Evolutionary conservation across 805 yeast species (phyloP), one percentile per base, ranked within the genome.

Genomic region (Metschnikowia bowlesiae): DNA sequence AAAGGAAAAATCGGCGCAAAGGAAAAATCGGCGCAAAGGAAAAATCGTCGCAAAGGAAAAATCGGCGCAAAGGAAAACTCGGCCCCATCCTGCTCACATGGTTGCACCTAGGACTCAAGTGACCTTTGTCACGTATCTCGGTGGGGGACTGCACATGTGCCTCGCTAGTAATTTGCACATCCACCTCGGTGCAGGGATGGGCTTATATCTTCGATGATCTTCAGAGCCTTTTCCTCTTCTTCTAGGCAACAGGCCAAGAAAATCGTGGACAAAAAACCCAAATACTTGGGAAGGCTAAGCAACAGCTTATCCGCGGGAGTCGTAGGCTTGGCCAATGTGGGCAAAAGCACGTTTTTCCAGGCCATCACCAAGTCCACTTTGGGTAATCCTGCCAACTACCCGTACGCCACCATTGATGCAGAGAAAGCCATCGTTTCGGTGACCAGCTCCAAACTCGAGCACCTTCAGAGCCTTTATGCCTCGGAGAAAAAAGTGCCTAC

Each of bases 371-470:
- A 85, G 72, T 89, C 91, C 60, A 89, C 91, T 44, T 75, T 94
- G 59, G 98, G 99, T 55, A 90, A 70, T 75, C 98, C 99, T 50
- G 99, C 98, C 52, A 92, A 92, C 71, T 92, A 91, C 69, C 99
- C 99, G 28, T 92, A 89, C 68, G 99, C 99, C 39, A 92, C 99
- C 50, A 89, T 89, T 67, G 97, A 92, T 61, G 98, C 99, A 48
- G 98, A 94, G 75, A 97, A 92, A 75, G 97, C 98, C 43, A 83
- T 96, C 68, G 96, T 92, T 49, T 82, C 84, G 58, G 98, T 94
- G 53, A 97, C 97, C 62, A 88, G 96, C 53, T 81, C 86, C 54
- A 83, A 96, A 68, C 83, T 94, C 63, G 96, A 92, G 62, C 80
- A 77, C 54, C 79, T 94, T 47, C 79, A 81, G 62, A 80, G 80